These are phyloP conservation scores for Curvularia verruculosa DNA, from an alignment of 2,329 filamentous ascomycete genomes.

Conservation along the genomic window DNA sequence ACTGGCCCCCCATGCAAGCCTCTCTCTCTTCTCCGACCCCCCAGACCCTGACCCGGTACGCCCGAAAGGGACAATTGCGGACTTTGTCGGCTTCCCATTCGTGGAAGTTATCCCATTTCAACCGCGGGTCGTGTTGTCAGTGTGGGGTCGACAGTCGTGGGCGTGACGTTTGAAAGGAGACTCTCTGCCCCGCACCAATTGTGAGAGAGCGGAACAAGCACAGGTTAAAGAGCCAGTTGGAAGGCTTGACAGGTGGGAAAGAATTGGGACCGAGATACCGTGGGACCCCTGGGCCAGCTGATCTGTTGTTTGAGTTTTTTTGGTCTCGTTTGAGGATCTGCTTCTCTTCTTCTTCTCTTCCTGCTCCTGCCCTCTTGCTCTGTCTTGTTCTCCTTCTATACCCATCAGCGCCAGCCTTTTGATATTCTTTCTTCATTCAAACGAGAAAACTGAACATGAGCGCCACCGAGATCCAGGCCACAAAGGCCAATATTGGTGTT, in stretches of 20 bases:
- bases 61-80: conserved; percentile 9
- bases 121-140: conserved; percentile 2
- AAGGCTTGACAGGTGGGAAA: conserved; percentile 1
- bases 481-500: conserved; percentile 91
- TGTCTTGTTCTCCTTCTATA: not conserved
- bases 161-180: conserved; percentile 3
- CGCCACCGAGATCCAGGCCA: conserved; percentile 53
- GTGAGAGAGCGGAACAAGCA: conserved; percentile 5
- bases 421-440: not conserved
- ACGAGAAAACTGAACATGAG: not conserved
- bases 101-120: conserved; percentile 24
- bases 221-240: conserved; percentile 10
- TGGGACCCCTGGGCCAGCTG: conserved; percentile 8
- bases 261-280: conserved; percentile 4
- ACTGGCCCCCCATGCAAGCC: not conserved
- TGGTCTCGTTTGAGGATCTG: not conserved
- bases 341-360: not conserved
- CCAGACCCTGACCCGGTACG: not conserved
- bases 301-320: conserved; percentile 1
- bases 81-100: conserved; percentile 26
- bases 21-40: not conserved
- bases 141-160: not conserved
- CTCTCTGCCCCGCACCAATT: conserved; percentile 11
- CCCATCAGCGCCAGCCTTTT: not conserved
- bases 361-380: not conserved